These are phyloP conservation scores for Ophiocordyceps camponoti-leonardi DNA, from an alignment of 2,329 filamentous ascomycete genomes.

Conservation along the genomic window DNA sequence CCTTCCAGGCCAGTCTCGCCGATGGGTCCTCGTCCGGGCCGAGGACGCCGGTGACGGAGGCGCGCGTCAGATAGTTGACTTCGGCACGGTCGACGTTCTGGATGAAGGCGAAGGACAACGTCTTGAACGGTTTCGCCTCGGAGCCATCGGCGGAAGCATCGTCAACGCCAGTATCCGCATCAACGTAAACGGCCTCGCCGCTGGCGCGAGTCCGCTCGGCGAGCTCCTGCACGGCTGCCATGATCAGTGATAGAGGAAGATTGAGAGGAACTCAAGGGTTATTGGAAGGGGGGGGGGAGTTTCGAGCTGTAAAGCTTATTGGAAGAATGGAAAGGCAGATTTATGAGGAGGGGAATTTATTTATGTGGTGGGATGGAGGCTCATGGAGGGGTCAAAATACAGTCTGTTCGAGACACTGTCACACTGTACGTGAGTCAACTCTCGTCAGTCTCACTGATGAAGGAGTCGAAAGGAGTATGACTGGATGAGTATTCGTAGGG, in stretches of 20 bases:
- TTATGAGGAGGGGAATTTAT: too few relatives aligned
- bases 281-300: slow-evolving; percentile 1
- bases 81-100: slow-evolving; percentile 43
- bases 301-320: not conserved
- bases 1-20: slow-evolving; percentile 57
- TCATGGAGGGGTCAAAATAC: too few relatives aligned
- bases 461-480: too few relatives aligned
- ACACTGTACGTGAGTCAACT: too few relatives aligned
- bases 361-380: too few relatives aligned
- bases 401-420: too few relatives aligned
- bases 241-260: slow-evolving; percentile 4
- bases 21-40: slow-evolving; percentile 45
- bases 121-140: slow-evolving; percentile 64
- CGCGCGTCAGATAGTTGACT: slow-evolving; percentile 49
- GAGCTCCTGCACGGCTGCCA: slow-evolving; percentile 30
- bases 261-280: not conserved
- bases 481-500: too few relatives aligned
- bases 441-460: too few relatives aligned
- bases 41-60: slow-evolving; percentile 44
- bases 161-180: slow-evolving; percentile 64
- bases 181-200: slow-evolving; percentile 42
- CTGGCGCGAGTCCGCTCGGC: slow-evolving; percentile 19
- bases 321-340: not conserved
- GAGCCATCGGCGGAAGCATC: slow-evolving; percentile 49
- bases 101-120: slow-evolving; percentile 60